A percentile compares a stretch with the other conserved stretches of the same genome.
These are phyloP conservation scores for Dactylellina drechsleri DNA, from an alignment of 2,329 filamentous ascomycete species.

Conservation along the genomic window DNA sequence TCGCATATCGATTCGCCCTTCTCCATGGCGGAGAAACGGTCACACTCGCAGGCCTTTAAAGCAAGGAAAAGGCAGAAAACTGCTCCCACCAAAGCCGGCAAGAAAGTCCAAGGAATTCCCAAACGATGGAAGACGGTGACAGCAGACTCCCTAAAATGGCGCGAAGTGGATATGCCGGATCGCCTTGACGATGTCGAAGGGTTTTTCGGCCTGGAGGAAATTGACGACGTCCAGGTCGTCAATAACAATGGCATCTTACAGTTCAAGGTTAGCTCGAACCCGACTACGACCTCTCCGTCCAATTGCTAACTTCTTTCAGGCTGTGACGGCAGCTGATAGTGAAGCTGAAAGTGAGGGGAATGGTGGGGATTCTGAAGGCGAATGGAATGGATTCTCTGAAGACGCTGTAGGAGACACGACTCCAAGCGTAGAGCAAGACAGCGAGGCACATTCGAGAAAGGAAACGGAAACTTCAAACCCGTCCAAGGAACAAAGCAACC, in stretches of 20 bases:
- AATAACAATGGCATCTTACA: constrained; percentile 68
- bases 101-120: constrained; percentile 18
- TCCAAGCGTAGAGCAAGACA: neutral
- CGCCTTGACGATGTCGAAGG: constrained; percentile 89
- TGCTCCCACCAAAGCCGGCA: constrained; percentile 3
- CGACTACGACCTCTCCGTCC: neutral
- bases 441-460: constrained; percentile 60
- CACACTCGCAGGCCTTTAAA: constrained; percentile 36
- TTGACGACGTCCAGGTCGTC: constrained; percentile 89
- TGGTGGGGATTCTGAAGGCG: constrained; percentile 57
- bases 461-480: constrained; percentile 30
- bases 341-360: constrained; percentile 59
- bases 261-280: constrained; percentile 61
- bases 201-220: constrained; percentile 90
- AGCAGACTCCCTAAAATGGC: constrained; percentile 71
- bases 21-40: constrained; percentile 50
- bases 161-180: constrained; percentile 74
- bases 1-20: constrained; percentile 4
- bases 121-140: constrained; percentile 55
- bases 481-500: constrained; percentile 14
- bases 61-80: constrained; percentile 44
- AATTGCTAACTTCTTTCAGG: constrained; percentile 57
- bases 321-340: constrained; percentile 59
- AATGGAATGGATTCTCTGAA: constrained; percentile 60
- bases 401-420: constrained; percentile 58